phyloP scores from a whole-genome alignment of 441 rosid species.

The Cnidoscolus chayamansa region DNA sequence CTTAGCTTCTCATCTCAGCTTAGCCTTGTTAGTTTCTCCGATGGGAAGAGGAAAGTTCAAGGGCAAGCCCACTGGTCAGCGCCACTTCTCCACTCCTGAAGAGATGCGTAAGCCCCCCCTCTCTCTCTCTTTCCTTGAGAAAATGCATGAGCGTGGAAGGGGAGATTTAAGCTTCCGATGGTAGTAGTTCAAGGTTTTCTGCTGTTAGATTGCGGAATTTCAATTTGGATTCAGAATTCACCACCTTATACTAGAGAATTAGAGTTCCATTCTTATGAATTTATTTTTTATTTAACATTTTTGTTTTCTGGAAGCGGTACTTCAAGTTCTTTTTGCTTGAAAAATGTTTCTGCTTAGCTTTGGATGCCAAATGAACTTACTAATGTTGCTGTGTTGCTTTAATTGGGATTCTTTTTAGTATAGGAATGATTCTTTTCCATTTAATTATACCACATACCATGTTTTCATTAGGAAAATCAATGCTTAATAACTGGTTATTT shows the following conservation, averaged over 20 bases:
- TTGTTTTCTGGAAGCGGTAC: too few species aligned
- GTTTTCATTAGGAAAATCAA: too few species aligned
- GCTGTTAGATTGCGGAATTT: background rate
- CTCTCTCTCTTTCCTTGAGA: too few species aligned
- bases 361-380: background rate
- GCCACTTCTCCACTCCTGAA: slow-evolving; percentile 86
- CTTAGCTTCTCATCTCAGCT: background rate
- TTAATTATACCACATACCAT: background rate
- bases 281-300: too few species aligned
- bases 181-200: background rate
- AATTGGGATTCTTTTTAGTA: too few species aligned
- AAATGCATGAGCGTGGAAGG: background rate
- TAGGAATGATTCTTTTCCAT: too few species aligned
- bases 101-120: slow-evolving; percentile 58
- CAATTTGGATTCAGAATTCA: background rate
- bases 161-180: background rate
- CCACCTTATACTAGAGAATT: background rate
- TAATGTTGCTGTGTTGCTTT: too few species aligned
- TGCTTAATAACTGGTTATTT: background rate
- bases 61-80: slow-evolving; percentile 97
- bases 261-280: background rate
- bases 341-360: background rate
- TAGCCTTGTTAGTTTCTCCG: background rate
- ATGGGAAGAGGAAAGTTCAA: slow-evolving; percentile 99
- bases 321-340: background rate